A percentile compares a stretch with the other conserved stretches of the same genome.
These are phyloP conservation scores for Echites panduratus DNA, from an alignment of 257 asterid species.

Conservation along the genomic window DNA sequence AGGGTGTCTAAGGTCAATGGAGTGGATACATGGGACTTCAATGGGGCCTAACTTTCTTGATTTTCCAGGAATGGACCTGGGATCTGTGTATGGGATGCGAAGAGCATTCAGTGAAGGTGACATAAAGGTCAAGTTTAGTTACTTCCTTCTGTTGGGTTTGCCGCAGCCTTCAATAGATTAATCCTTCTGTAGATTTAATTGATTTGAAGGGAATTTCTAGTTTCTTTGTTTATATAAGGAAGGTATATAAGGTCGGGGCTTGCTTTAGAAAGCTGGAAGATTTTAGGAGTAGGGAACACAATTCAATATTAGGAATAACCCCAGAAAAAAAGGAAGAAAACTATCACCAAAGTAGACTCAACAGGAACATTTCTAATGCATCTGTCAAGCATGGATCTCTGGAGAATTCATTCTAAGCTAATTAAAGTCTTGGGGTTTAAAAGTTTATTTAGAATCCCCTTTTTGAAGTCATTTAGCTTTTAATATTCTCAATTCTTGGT, in stretches of 20 bases:
- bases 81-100: constrained; percentile 68
- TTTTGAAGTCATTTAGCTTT: neutral
- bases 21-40: constrained; percentile 38
- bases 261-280: neutral
- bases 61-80: constrained; percentile 61
- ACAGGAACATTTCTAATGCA: neutral
- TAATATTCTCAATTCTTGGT: neutral
- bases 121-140: constrained; percentile 57
- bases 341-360: neutral
- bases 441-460: neutral
- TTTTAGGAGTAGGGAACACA: neutral
- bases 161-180: neutral
- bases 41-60: constrained; percentile 71
- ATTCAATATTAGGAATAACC: neutral
- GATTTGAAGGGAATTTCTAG: constrained; percentile 1
- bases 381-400: neutral
- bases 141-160: constrained; percentile 16
- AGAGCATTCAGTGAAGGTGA: constrained; percentile 95
- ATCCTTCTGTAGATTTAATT: neutral
- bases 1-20: constrained; percentile 57
- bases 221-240: neutral
- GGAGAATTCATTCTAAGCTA: too few species aligned
- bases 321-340: too few species aligned
- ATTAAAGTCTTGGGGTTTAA: neutral
- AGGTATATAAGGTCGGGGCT: neutral